A percentile compares a stretch with the other conserved stretches of the same genome.
Conservation (phyloP, 495 filamentous ascomycete species). For the Penicillium salamii region DNA sequence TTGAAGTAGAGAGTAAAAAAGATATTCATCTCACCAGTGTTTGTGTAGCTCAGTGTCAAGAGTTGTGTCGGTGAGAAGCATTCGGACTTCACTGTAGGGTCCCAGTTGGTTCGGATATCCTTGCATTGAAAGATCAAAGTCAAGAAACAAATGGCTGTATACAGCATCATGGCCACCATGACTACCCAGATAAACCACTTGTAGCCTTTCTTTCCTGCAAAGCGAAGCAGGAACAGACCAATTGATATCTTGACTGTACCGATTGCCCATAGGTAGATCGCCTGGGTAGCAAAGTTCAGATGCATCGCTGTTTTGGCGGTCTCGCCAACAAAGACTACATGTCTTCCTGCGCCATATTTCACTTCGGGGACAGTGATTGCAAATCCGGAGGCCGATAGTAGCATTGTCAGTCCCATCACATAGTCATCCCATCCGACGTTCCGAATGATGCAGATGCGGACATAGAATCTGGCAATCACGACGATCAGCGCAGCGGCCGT, state of each 20-base stretch:
- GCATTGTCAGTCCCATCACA: slow-evolving; percentile 38
- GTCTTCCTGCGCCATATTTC: slow-evolving; percentile 39
- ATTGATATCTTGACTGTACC: slow-evolving; percentile 46
- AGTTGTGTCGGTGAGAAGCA: slow-evolving; percentile 34
- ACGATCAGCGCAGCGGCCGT: slow-evolving; percentile 27
- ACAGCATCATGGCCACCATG: slow-evolving; percentile 34
- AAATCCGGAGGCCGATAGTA: slow-evolving; percentile 28
- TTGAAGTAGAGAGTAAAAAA: not conserved
- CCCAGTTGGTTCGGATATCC: slow-evolving; percentile 31
- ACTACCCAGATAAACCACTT: slow-evolving; percentile 32
- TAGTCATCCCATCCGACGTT: slow-evolving; percentile 41
- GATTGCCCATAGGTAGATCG: slow-evolving; percentile 39
- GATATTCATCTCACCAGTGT: slow-evolving; percentile 17
- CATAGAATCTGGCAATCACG: slow-evolving; percentile 33
- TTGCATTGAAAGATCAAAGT: slow-evolving; percentile 25
- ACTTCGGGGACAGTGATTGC: slow-evolving; percentile 34
- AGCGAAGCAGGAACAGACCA: slow-evolving; percentile 44
- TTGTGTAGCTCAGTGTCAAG: slow-evolving; percentile 33
- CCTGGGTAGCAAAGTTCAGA: slow-evolving; percentile 44
- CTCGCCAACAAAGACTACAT: slow-evolving; percentile 27
- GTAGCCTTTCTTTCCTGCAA: slow-evolving; percentile 31
- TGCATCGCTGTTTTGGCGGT: slow-evolving; percentile 34
- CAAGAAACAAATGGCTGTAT: slow-evolving; percentile 34
- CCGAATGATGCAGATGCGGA: slow-evolving; percentile 34
- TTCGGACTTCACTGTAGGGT: slow-evolving; percentile 24